A percentile compares a stretch with the other conserved stretches of the same genome.
These are phyloP conservation scores for Ramalina intermedia DNA, from an alignment of 495 filamentous ascomycete species.

Conservation along the genomic window DNA sequence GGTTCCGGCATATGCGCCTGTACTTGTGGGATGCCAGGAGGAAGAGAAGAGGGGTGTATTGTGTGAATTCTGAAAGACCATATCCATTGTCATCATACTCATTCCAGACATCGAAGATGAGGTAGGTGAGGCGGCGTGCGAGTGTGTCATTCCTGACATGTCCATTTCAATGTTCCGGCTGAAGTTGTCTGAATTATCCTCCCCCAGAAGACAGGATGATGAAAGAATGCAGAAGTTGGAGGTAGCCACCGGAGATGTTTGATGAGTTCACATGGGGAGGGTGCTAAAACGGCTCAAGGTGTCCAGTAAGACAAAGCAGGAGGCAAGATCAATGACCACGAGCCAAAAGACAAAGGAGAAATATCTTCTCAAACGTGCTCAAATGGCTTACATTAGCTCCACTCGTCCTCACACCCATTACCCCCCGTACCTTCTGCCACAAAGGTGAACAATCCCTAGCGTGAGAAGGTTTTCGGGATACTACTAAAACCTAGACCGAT, in stretches of 20 bases:
- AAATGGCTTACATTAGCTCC: background rate
- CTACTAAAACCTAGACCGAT: background rate
- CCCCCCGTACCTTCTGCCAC: background rate
- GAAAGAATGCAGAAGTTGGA: too few species aligned
- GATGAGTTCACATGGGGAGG: background rate
- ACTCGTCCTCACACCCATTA: too few species aligned
- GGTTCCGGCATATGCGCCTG: conserved; percentile 62
- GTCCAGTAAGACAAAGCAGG: background rate
- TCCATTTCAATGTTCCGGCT: conserved; percentile 1
- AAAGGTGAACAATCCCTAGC: background rate
- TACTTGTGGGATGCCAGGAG: conserved; percentile 53
- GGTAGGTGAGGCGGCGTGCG: conserved; percentile 5
- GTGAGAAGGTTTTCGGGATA: background rate
- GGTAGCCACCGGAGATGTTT: too few species aligned
- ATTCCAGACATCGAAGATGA: conserved; percentile 8
- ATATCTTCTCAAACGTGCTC: background rate
- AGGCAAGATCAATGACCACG: background rate
- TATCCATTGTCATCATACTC: conserved; percentile 19
- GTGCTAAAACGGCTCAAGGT: background rate
- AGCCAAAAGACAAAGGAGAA: background rate
- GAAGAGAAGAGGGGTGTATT: conserved; percentile 59
- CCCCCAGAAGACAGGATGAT: too few species aligned
- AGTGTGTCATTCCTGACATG: conserved; percentile 9
- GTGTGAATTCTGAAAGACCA: conserved; percentile 48
- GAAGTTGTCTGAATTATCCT: background rate